Base-by-base conservation (phyloP, 306 rosid genomes). In the Glycine tomentella region DNA sequence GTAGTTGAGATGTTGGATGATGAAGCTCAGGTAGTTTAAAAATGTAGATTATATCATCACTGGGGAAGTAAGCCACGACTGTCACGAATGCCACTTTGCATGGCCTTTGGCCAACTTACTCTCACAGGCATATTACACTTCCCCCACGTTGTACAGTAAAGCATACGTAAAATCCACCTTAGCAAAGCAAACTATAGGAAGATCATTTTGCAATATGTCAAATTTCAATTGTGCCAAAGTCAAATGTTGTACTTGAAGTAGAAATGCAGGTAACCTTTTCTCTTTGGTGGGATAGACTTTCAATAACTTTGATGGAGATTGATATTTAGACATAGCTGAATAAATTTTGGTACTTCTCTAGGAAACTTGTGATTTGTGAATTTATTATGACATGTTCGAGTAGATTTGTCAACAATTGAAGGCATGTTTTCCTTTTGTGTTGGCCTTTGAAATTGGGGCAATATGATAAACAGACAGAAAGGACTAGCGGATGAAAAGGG, bases 1-100 rank as follows among this genome's bases (percentile, higher is more conserved):
- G 97, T 90, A 34, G 91, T 94, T 69, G 97, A 92, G 88, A 91
- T 89, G 85, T 53, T 89, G 77, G 94, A 88, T 78, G 91, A 84
- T 74, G 90, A 88, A 76, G 85, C 81, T 20, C 33, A 38, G 4
- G 75, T 81, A 20, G 63, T 81, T 63, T 78, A 78, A 73, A 79
- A 75, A 72, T 40, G 61, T 76, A 62, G 70, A 49, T 64, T 48
- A 55, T 77, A 16, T 62, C n/a, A 55, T 51, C 42, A 9, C 33
- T 72, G 48, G 20, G 80, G 50, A 38, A n/a, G 9, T 12, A 65
- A 58, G 17, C 9, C 49, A 69, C 45, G 17, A 73, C 44, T 33
- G 17, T 50, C 31, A 25, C 31, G 31, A 25, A 25, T 25, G n/a
- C 33, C 25, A 57, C 38, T 79, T 57, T 74, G 70, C 73, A 15